Evolutionary conservation across 2,329 filamentous ascomycete genomes (phyloP), one percentile per base, ranked within the genome.

Genomic region (Cladosporium sp.): DNA sequence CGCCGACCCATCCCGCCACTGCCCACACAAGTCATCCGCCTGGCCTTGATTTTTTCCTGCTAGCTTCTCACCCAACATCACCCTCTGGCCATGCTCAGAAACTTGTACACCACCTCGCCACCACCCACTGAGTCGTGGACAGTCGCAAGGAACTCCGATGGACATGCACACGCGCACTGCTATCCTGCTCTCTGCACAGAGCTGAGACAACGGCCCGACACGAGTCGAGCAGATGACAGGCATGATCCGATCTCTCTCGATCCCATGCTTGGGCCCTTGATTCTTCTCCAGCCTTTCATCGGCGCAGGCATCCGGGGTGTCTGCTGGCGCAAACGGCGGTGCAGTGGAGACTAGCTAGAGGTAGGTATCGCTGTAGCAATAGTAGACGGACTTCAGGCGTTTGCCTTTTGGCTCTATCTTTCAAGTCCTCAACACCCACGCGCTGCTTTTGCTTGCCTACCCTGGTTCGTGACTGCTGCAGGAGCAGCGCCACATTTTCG

Each of bases 201-300:
- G 22, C 22, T 27, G 22, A 27, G 22, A 27, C 22, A 39, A n/a
- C 36, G 36, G 16, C 35, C 20, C 36, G 25, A 48, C 16, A 15
- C 32, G n/a, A n/a, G 15, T n/a, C 13, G 32, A 35, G 32, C 25
- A 36, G 43, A 47, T 47, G 45, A 40, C 45, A 48, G 45, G 38
- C 45, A 48, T 48, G 33, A 40, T 48, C 36, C 30, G 45, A 48
- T 48, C 45, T 40, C 6, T 29, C 8, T 40, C 36, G 45, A 48
- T 48, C 45, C 36, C 36, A 16, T 35, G n/a, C 12, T 15, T 35
- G 32, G 7, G 32, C 32, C 13, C 13, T 15, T 35, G 32, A 16
- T 35, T 35, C 32, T 35, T 27, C 32, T 35, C 32, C 32, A 35
- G 32, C 22, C 22, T 27, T 27, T 27, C 32, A 35, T 35, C 43